These are phyloP conservation scores for Colletotrichum neosansevieriae DNA, from an alignment of 2,329 filamentous ascomycete genomes.

Conservation along the genomic window DNA sequence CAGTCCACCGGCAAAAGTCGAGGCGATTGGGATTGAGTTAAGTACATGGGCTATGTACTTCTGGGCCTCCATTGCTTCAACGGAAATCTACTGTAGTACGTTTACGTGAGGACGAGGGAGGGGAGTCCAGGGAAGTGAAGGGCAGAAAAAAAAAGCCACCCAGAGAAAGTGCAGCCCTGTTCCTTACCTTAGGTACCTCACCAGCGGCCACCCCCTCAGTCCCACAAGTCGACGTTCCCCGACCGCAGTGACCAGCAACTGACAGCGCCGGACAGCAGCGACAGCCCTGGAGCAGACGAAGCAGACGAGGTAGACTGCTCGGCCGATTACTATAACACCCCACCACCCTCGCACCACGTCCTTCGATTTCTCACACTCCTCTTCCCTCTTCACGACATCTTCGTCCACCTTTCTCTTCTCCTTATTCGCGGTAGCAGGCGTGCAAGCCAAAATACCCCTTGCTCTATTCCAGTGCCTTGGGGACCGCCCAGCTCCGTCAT, in stretches of 20 bases:
- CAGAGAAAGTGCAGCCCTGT: background rate
- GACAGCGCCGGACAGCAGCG: slow-evolving; percentile 19
- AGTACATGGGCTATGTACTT: background rate
- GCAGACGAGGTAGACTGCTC: slow-evolving; percentile 12
- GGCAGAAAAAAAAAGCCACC: background rate
- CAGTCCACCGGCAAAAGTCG: slow-evolving; percentile 6
- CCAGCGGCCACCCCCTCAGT: background rate
- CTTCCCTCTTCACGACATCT: slow-evolving; percentile 66
- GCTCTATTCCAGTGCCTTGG: slow-evolving; percentile 51
- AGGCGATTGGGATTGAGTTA: slow-evolving; percentile 10
- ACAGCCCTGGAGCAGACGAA: slow-evolving; percentile 11
- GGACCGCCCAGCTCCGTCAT: slow-evolving; percentile 65
- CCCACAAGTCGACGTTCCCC: slow-evolving; percentile 24
- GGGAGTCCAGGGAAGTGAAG: background rate
- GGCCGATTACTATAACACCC: slow-evolving; percentile 58
- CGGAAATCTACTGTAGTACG: background rate
- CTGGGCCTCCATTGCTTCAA: background rate
- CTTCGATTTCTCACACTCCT: slow-evolving; percentile 59
- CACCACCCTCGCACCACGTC: slow-evolving; percentile 59
- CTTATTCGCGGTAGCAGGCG: slow-evolving; percentile 70
- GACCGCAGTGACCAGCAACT: slow-evolving; percentile 15
- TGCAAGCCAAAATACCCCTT: slow-evolving; percentile 67
- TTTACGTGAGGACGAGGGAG: background rate
- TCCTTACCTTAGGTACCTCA: background rate
- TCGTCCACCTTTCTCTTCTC: slow-evolving; percentile 71